Conservation (phyloP, 331 rosid genomes). For the Stylosanthes scabra region DNA sequence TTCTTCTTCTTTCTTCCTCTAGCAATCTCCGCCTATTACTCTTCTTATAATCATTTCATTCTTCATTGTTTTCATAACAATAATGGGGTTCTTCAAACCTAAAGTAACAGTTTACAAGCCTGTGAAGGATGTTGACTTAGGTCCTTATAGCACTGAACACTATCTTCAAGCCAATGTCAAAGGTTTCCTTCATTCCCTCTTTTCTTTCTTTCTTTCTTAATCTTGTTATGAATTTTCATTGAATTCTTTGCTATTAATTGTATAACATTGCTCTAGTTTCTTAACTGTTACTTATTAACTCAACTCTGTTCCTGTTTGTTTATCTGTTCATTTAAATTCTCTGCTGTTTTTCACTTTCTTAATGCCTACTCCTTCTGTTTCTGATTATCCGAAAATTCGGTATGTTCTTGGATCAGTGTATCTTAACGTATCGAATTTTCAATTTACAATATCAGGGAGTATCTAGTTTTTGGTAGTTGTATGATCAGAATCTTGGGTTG, state of each 20-base stretch:
- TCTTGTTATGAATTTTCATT: not conserved
- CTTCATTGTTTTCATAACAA: slow-evolving; percentile 6
- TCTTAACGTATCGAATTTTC: not conserved
- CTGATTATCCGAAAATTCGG: not conserved
- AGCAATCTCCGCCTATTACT: slow-evolving; percentile 46
- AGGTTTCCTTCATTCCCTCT: no score
- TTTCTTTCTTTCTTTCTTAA: no score
- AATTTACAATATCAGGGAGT: not conserved
- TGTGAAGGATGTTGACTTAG: slow-evolving; percentile 65
- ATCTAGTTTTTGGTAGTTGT: slow-evolving; percentile 5
- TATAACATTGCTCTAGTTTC: not conserved
- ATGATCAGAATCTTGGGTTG: slow-evolving; percentile 13
- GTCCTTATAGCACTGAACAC: slow-evolving; percentile 61
- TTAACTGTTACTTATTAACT: not conserved
- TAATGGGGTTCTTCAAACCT: slow-evolving; percentile 52
- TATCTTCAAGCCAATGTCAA: slow-evolving; percentile 87
- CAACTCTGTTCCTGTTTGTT: no score
- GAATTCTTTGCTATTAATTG: not conserved
- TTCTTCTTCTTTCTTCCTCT: slow-evolving; percentile 25
- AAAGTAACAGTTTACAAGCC: slow-evolving; percentile 57
- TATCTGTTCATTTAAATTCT: no score
- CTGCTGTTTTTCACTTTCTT: no score
- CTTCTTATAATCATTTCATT: slow-evolving; percentile 19
- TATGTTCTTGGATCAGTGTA: not conserved
- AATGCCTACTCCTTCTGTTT: no score